These are phyloP conservation scores for Candida tammaniensis DNA, from an alignment of 805 yeast species.

Conservation along the genomic window DNA sequence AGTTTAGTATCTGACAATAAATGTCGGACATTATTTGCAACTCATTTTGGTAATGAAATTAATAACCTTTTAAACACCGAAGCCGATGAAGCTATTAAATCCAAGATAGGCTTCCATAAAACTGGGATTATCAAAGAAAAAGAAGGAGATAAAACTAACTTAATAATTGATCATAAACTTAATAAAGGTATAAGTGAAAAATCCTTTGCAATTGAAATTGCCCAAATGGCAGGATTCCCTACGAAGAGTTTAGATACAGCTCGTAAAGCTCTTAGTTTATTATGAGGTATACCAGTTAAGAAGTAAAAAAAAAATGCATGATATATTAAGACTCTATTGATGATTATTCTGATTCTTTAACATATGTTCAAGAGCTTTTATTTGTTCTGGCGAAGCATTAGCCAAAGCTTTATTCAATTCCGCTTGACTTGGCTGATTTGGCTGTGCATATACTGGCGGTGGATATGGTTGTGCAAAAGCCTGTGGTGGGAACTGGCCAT, in stretches of 20 bases:
- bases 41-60: conserved; percentile 61
- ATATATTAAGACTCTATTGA: conserved; percentile 2
- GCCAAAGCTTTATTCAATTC: conserved; percentile 10
- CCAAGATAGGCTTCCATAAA: conserved; percentile 25
- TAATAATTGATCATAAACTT: conserved; percentile 55
- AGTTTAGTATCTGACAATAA: conserved; percentile 52
- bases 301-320: background rate
- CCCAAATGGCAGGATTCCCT: conserved; percentile 80
- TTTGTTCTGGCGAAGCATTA: conserved; percentile 18
- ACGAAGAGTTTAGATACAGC: conserved; percentile 54
- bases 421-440: conserved; percentile 6
- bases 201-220: conserved; percentile 77
- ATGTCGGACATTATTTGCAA: conserved; percentile 82
- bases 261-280: conserved; percentile 2
- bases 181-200: conserved; percentile 66
- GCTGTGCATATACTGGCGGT: conserved; percentile 4
- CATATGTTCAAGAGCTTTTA: conserved; percentile 26
- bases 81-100: conserved; percentile 13
- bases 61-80: conserved; percentile 31
- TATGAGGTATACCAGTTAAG: background rate
- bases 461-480: conserved; percentile 4
- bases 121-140: conserved; percentile 26
- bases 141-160: conserved; percentile 16
- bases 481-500: conserved; percentile 2
- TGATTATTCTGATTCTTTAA: conserved; percentile 16